These are phyloP conservation scores for Cardamine occulta DNA, from an alignment of 345 rosid genomes.

Conservation along the genomic window DNA sequence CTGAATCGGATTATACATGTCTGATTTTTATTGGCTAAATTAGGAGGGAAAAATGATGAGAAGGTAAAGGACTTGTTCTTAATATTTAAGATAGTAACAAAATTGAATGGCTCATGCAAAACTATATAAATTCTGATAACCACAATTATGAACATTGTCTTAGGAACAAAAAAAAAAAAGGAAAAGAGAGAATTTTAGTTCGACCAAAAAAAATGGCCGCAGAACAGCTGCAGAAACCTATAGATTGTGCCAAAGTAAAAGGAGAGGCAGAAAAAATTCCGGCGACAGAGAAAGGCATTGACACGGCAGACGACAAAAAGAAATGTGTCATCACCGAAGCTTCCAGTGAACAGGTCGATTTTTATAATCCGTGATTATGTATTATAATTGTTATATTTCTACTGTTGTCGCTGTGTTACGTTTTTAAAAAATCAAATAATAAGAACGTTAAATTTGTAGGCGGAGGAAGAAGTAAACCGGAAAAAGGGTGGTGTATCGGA, in stretches of 20 bases:
- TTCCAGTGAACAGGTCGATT: conserved; percentile 28
- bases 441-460: conserved; percentile 24
- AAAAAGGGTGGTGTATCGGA: conserved; percentile 23
- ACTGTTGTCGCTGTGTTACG: not conserved
- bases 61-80: conserved; percentile 19
- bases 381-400: not conserved
- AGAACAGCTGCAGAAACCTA: conserved; percentile 44
- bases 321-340: conserved; percentile 33
- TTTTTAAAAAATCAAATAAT: not conserved
- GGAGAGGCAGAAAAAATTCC: conserved; percentile 45
- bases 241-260: conserved; percentile 38
- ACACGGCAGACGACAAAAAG: conserved; percentile 48
- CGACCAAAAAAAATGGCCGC: conserved; percentile 47
- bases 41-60: conserved; percentile 15
- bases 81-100: not conserved
- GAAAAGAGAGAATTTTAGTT: not conserved
- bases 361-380: not conserved
- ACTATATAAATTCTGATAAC: conserved; percentile 14
- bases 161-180: not conserved
- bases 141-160: conserved; percentile 6
- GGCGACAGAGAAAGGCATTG: conserved; percentile 42
- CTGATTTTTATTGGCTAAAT: not conserved
- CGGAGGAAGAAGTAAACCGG: conserved; percentile 22
- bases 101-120: conserved; percentile 34
- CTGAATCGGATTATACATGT: not conserved